Evolutionary conservation across 441 rosid species (phyloP).

Genomic region (Syzygium malaccense): DNA sequence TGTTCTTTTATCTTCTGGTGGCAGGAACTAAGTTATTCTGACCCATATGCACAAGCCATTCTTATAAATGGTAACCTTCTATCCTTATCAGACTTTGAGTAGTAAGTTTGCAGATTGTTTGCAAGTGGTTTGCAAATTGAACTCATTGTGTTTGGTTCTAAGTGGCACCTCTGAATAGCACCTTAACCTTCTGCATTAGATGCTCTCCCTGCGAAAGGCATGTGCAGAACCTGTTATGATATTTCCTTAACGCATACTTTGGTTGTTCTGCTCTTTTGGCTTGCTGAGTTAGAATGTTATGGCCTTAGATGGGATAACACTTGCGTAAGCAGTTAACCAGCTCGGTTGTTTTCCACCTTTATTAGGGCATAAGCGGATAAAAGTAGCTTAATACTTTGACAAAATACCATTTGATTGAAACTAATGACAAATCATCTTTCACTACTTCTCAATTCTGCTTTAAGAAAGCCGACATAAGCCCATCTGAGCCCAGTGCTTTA

Average conservation of each 20-base stretch:
- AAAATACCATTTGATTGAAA: not conserved
- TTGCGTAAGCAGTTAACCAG: not conserved
- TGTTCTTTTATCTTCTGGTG: conserved; percentile 71
- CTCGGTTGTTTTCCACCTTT: not conserved
- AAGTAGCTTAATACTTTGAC: not conserved
- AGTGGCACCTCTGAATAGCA: not conserved
- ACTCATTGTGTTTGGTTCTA: not conserved
- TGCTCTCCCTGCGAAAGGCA: not conserved
- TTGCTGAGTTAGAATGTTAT: not conserved
- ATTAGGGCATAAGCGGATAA: not conserved
- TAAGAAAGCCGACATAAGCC: not conserved
- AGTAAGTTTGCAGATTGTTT: not conserved
- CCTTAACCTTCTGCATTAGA: not conserved
- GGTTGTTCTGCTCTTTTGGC: not conserved
- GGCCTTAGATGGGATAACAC: not conserved
- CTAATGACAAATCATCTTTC: not conserved
- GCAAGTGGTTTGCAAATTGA: not conserved
- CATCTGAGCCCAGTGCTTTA: not conserved
- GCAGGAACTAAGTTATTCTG: conserved; percentile 58
- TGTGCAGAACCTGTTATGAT: not conserved
- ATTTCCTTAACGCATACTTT: not conserved
- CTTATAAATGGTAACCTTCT: conserved; percentile 60
- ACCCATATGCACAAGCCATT: conserved; percentile 69
- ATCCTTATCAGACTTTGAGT: not conserved
- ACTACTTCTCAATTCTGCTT: not conserved